Conservation (phyloP, 2,329 filamentous ascomycete genomes). For the Scopulariopsis brevicaulis region DNA sequence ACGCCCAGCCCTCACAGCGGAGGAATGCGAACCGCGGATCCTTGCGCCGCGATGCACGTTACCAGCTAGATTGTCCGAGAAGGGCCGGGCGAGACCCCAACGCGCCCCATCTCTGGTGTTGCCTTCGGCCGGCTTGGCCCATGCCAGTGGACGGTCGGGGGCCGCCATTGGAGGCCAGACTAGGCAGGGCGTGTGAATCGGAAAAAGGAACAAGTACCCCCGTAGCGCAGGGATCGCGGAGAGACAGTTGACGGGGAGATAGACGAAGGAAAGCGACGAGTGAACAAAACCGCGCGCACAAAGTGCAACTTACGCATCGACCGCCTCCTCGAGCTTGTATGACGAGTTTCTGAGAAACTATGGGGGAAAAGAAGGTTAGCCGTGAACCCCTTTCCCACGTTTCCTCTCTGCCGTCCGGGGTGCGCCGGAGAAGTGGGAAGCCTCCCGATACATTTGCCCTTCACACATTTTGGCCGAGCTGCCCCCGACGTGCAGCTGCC, state of each 20-base stretch:
- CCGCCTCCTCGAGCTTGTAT: constrained; percentile 40
- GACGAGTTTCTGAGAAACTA: constrained; percentile 30
- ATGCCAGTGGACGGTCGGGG: neutral
- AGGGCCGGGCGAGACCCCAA: constrained; percentile 8
- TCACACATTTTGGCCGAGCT: constrained; percentile 3
- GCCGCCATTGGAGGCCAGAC: neutral
- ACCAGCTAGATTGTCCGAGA: constrained; percentile 14
- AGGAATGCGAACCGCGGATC: neutral
- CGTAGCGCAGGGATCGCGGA: neutral
- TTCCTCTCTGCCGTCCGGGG: neutral
- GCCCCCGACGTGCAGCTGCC: constrained; percentile 4
- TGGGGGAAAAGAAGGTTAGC: constrained; percentile 3
- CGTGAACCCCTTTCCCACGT: neutral
- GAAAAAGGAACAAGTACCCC: neutral
- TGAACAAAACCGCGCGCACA: neutral
- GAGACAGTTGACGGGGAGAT: neutral
- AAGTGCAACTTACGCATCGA: constrained; percentile 40
- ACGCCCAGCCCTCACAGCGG: neutral
- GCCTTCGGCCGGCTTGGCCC: neutral
- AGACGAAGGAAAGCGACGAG: neutral
- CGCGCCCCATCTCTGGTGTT: neutral
- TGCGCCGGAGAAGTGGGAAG: neutral
- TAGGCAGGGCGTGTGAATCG: neutral
- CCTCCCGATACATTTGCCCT: neutral
- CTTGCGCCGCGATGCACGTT: neutral